Evolutionary conservation across 1,139 yeast genomes (phyloP), one percentile per base, ranked within the genome.

Genomic region (Blastobotrys illinoisensis): DNA sequence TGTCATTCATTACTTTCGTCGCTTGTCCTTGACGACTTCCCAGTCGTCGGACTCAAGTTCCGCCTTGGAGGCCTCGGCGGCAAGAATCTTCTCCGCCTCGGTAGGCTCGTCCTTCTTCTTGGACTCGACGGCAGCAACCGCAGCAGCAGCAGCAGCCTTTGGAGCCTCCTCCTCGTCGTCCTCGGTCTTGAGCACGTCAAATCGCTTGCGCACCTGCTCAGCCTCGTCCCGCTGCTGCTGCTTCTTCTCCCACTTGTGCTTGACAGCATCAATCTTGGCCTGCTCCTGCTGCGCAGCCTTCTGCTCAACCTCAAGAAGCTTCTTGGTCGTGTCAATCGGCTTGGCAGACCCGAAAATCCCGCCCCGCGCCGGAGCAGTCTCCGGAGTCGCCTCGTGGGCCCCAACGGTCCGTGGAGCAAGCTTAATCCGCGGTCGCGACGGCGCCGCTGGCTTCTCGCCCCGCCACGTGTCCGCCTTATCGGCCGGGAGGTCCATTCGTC

Each of bases 111-210:
- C 58, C 51, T 76, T 72, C 48, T 62, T 65, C 32, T 69, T 63
- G 44, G 77, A 74, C 51, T 83, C 73, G 43, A 53, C 55, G 13
- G 56, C 60, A 21, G 50, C 47, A 74, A 74, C 61, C 48, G 66
- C 62, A 26, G 62, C 61, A 55, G 61, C 67, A 50, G 56, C 54
- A 23, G 53, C 47, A 19, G 60, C 64, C 23, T 62, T 68, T 58
- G 67, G 71, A 48, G 71, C 75, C 51, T 72, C 79, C 52, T 81
- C 86, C 5, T 81, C 87, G 19, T 83, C 89, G 40, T 80, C 87
- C 52, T 85, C 91, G 55, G 77, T 74, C 53, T 81, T 77, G 70
- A 89, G 78, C 45, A 88, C 88, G 59, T 83, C 80, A 68, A 78
- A 89, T 18, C 73, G 64, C 58, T 64, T 63, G 48, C 66, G 60